A percentile compares a stretch with the other conserved stretches of the same genome.
Conservation (phyloP, 1,284 basidiomycete species). For the Rhodotorula sp. region DNA sequence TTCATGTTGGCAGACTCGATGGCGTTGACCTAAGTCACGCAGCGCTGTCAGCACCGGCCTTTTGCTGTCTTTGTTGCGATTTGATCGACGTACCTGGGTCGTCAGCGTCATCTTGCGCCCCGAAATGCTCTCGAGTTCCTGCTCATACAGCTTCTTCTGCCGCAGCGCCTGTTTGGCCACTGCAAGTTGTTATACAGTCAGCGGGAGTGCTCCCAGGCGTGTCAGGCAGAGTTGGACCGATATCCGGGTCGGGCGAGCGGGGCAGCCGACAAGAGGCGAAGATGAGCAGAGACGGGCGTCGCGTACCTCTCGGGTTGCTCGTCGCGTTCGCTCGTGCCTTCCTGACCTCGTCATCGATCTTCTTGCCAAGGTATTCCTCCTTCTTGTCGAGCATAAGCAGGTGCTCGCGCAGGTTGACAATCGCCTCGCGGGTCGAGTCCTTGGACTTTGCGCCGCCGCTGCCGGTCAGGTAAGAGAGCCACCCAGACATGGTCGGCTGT, state of each 20-base stretch:
- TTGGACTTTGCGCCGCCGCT: constrained; percentile 31
- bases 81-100: constrained; percentile 63
- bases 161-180: constrained; percentile 86
- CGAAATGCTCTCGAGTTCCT: constrained; percentile 80
- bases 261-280: too few relatives aligned
- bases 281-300: neutral
- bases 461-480: constrained; percentile 69
- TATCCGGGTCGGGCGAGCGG: neutral
- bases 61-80: neutral
- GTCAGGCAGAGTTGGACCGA: too few relatives aligned
- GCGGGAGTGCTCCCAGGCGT: neutral
- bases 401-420: constrained; percentile 52
- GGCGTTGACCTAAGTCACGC: constrained; percentile 66
- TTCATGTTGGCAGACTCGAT: constrained; percentile 98
- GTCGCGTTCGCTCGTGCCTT: constrained; percentile 93
- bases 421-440: constrained; percentile 51
- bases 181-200: constrained; percentile 46
- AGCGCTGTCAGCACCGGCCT: neutral
- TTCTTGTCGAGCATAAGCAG: constrained; percentile 96
- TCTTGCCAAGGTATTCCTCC: constrained; percentile 93
- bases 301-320: constrained; percentile 86
- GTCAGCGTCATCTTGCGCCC: constrained; percentile 90
- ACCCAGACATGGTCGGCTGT: constrained; percentile 67
- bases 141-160: constrained; percentile 88
- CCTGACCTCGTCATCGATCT: constrained; percentile 91